Base-by-base conservation (phyloP, 2,329 filamentous ascomycete species). In the Colletotrichum salicis region DNA sequence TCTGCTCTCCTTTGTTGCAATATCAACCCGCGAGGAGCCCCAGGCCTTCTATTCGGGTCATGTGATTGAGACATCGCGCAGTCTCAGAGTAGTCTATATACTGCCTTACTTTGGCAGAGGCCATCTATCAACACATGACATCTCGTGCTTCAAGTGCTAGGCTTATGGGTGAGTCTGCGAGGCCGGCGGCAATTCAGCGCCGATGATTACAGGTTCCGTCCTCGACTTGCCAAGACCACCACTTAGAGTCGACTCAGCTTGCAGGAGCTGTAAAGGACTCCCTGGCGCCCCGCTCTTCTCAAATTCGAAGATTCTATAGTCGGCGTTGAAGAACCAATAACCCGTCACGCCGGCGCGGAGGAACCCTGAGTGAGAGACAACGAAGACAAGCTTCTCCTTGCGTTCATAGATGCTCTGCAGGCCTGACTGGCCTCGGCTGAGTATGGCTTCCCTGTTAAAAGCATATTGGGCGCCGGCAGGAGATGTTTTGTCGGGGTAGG, bases 341-440 rank as follows among this genome's bases (percentile, higher is more conserved):
- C 89, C 87, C 10, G 84, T 86, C 8, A 92, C 85, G 10, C 85
- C 89, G 3, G 84, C 78, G n/a, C 90, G 82, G 73, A 93, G 75
- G 77, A 92, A 93, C 0, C 86, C 89, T 2, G 90, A 89, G 80
- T 93, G 91, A 1, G 88, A 88, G 4, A 93, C 90, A 0, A 93
- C 90, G 11, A 91, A 84, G 65, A 93, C 85, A 63, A 90, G 83
- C 75, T 89, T 88, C 79, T 93, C 90, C 0, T 87, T 85, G 0
- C 90, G 84, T 13, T 76, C 74, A 72, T 86, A 83, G 29, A 93
- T 82, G 31, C 83, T 82, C 37, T 81, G 79, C 1, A 92, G 82
- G 54, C 84, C 85, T 0, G 80, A 78, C 74, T 87, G 85, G 0
- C 86, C 91, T 13, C 91, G 87, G 0, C 81, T 82, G 4, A 92